A percentile compares a stretch with the other conserved stretches of the same genome.
These are phyloP conservation scores for Danielia oregonensis DNA, from an alignment of 805 yeast species.

Conservation along the genomic window DNA sequence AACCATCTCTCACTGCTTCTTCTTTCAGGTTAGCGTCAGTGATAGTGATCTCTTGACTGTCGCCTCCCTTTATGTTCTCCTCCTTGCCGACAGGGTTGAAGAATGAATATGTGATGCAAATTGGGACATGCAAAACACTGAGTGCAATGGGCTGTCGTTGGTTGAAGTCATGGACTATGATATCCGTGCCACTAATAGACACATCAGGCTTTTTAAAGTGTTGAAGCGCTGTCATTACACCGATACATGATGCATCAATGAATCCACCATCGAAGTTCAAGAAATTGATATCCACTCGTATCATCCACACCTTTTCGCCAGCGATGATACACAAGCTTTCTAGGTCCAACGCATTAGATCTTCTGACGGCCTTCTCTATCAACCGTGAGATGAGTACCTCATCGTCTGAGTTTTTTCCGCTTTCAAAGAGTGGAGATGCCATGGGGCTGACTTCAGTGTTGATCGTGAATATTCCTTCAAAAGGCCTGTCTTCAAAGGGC, in stretches of 20 bases:
- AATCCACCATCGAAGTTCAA: conserved; percentile 90
- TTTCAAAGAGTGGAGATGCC: conserved; percentile 85
- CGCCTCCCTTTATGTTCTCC: conserved; percentile 66
- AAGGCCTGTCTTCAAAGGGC: conserved; percentile 89
- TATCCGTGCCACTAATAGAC: conserved; percentile 60
- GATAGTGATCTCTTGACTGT: conserved; percentile 54
- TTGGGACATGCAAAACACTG: conserved; percentile 82
- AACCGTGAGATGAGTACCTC: conserved; percentile 78
- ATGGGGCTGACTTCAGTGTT: conserved; percentile 85
- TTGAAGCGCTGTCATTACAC: conserved; percentile 79
- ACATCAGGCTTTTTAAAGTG: conserved; percentile 86
- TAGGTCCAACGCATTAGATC: conserved; percentile 87
- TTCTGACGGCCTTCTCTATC: conserved; percentile 85
- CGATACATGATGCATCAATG: conserved; percentile 85
- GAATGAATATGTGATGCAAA: conserved; percentile 86
- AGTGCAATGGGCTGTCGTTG: conserved; percentile 87
- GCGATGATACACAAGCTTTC: conserved; percentile 89
- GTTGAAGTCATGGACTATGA: conserved; percentile 63
- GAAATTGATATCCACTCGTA: conserved; percentile 87
- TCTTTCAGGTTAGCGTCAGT: conserved; percentile 78
- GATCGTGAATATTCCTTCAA: conserved; percentile 84
- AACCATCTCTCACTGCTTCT: conserved; percentile 73
- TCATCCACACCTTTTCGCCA: conserved; percentile 86
- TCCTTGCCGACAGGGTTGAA: conserved; percentile 65
- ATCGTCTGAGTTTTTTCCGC: conserved; percentile 66